phyloP scores from a whole-genome alignment of 116 monocot genomes.

The Zostera marina region DNA sequence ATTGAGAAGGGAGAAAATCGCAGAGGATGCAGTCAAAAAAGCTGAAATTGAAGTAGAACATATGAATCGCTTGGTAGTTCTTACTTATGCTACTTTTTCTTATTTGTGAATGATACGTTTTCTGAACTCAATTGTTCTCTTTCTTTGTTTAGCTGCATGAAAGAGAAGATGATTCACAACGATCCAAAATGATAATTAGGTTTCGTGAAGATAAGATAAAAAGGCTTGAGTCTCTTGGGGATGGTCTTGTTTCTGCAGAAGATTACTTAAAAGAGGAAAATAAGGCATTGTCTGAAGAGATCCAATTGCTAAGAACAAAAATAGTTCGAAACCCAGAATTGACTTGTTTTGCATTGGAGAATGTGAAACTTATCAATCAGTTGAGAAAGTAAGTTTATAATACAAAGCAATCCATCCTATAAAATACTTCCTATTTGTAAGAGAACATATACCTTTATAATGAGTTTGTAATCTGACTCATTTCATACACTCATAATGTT shows the following conservation, averaged over 20 bases:
- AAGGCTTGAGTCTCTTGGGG: constrained; percentile 34
- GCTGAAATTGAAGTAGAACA: constrained; percentile 50
- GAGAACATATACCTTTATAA: not conserved
- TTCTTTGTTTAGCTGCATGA: constrained; percentile 22
- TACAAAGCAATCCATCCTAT: not conserved
- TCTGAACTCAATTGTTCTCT: not conserved
- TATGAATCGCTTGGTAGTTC: constrained; percentile 40
- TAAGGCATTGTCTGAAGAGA: constrained; percentile 33
- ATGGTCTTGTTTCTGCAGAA: constrained; percentile 35
- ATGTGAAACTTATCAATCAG: constrained; percentile 35
- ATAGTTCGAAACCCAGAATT: constrained; percentile 34
- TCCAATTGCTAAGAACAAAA: constrained; percentile 27
- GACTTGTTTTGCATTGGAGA: constrained; percentile 44
- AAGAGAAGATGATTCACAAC: constrained; percentile 35
- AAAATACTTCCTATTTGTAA: not conserved
- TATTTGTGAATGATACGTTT: not conserved
- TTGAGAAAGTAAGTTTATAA: constrained; percentile 32
- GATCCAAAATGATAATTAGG: constrained; percentile 15
- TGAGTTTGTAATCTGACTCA: not conserved
- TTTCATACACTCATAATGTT: not conserved
- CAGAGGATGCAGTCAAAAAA: constrained; percentile 20
- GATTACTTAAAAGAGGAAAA: constrained; percentile 47
- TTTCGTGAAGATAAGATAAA: constrained; percentile 37
- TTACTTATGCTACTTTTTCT: not conserved
- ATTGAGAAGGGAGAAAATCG: constrained; percentile 44